Percentiles rank a stretch among this genome's conserved stretches.
phyloP scores from a whole-genome alignment of 176 grass and related monocot species.

The Lolium multiflorum region DNA sequence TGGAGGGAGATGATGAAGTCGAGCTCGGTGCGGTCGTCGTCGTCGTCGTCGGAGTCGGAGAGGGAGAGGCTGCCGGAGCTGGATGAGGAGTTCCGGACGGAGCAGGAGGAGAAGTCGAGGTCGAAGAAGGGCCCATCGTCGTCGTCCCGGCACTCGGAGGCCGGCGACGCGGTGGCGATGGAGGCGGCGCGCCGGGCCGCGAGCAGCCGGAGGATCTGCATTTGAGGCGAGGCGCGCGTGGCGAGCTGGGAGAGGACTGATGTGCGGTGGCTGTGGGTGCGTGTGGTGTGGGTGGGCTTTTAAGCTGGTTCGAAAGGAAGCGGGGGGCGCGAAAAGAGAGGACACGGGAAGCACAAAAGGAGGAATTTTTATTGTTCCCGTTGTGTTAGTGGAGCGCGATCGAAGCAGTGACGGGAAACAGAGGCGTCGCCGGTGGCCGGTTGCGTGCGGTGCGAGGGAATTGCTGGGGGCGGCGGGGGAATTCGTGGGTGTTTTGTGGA shows the following conservation, averaged over 20 bases:
- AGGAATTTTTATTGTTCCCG: neutral
- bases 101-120: slow-evolving; percentile 50
- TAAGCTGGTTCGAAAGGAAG: slow-evolving; percentile 2
- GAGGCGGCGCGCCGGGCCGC: slow-evolving; percentile 27
- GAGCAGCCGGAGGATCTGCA: slow-evolving; percentile 48
- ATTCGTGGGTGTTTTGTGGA: no score
- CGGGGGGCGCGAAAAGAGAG: slow-evolving; percentile 23
- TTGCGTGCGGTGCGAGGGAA: no score
- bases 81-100: slow-evolving; percentile 47
- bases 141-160: neutral
- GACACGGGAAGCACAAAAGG: neutral
- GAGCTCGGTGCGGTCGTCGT: slow-evolving; percentile 3
- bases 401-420: no score
- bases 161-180: neutral
- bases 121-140: slow-evolving; percentile 76
- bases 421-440: neutral
- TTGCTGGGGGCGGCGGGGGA: no score
- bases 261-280: neutral
- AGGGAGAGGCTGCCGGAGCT: slow-evolving; percentile 26
- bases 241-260: no score
- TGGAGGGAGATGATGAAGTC: slow-evolving; percentile 59
- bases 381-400: neutral
- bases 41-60: slow-evolving; percentile 3
- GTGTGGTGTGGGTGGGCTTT: neutral
- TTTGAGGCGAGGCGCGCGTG: neutral